Evolutionary conservation across 129 eudicot species (phyloP), one percentile per base, ranked within the genome.

Genomic region (Centella asiatica): DNA sequence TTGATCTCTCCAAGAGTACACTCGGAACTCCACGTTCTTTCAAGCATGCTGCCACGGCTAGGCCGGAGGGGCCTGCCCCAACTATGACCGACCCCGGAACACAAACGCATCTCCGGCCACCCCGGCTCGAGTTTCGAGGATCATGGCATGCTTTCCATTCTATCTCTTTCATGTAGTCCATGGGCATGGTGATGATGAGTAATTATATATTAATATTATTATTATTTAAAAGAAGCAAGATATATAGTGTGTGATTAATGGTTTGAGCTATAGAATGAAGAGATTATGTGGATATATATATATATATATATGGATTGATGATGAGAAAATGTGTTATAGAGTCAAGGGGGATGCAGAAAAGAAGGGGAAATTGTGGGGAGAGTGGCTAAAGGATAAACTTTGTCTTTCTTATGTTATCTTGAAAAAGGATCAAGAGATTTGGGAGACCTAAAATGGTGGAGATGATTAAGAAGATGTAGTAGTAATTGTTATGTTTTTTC

Each of bases 41-140:
- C 58, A 88, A 70, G 59, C 96, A 84, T 0, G 96, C 96, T 1
- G 96, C 93, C 4, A 69, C 93, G 0, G 96, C 93, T 4, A 88
- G 64, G 1, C 96, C 96, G 1, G 96, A 88, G 0, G 93, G 96
- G 1, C 96, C 96, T 0, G 96, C 96, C 0, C 96, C 96, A n/a
- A 88, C 89, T 29, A 89, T 86, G 18, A 89, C 77, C n/a, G 95
- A 92, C 1, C 92, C 95, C 1, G 86, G 79, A 2, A 85, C 85
- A 60, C 55, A 76, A 2, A 74, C 60, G 44, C 80, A 59, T 26
- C 83, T 68, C 14, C 72, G 44, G 15, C 37, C 32, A 32, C 85
- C 66, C 5, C 67, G 27, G 12, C 37, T 33, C 33, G 1, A 25
- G 23, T 39, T 62, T 57, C 51, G 63, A 18, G 74, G 87, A 57